A percentile compares a stretch with the other conserved stretches of the same genome.
These are phyloP conservation scores for Leishmania turanica DNA, from an alignment of 208 protist genomes.

Conservation along the genomic window DNA sequence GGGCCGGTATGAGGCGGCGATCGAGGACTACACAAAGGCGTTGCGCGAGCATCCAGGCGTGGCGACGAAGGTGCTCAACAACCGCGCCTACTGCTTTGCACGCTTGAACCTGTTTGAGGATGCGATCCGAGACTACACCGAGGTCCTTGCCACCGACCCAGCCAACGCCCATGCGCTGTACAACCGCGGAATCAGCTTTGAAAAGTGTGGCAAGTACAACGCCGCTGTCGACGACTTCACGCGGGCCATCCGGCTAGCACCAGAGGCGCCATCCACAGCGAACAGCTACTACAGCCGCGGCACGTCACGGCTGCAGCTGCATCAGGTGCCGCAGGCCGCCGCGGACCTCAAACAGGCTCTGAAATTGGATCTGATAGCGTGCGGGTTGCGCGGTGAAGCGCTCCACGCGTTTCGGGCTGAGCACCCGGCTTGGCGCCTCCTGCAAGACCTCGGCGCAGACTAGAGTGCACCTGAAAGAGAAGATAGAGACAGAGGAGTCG, in stretches of 20 bases:
- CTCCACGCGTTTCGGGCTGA: slow-evolving; percentile 21
- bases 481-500: neutral
- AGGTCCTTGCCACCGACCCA: slow-evolving; percentile 59
- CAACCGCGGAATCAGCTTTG: slow-evolving; percentile 87
- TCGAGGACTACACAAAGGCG: slow-evolving; percentile 57
- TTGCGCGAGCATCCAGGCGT: slow-evolving; percentile 35
- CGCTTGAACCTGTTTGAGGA: slow-evolving; percentile 54
- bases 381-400: slow-evolving; percentile 20
- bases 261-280: slow-evolving; percentile 46
- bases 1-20: slow-evolving; percentile 49
- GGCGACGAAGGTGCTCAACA: slow-evolving; percentile 70
- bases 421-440: slow-evolving; percentile 21
- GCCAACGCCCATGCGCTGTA: slow-evolving; percentile 78
- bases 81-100: slow-evolving; percentile 81
- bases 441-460: slow-evolving; percentile 7
- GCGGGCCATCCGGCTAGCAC: slow-evolving; percentile 64
- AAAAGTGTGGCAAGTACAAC: slow-evolving; percentile 73
- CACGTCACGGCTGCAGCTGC: slow-evolving; percentile 39
- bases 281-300: slow-evolving; percentile 91
- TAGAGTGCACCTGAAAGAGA: neutral
- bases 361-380: slow-evolving; percentile 19
- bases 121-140: slow-evolving; percentile 81
- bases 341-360: slow-evolving; percentile 31
- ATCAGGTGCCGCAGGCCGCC: slow-evolving; percentile 24
- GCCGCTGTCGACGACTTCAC: slow-evolving; percentile 81